These are phyloP conservation scores for Lecanoromycetidae sp. DNA, from an alignment of 2,329 filamentous ascomycete genomes.

Conservation along the genomic window DNA sequence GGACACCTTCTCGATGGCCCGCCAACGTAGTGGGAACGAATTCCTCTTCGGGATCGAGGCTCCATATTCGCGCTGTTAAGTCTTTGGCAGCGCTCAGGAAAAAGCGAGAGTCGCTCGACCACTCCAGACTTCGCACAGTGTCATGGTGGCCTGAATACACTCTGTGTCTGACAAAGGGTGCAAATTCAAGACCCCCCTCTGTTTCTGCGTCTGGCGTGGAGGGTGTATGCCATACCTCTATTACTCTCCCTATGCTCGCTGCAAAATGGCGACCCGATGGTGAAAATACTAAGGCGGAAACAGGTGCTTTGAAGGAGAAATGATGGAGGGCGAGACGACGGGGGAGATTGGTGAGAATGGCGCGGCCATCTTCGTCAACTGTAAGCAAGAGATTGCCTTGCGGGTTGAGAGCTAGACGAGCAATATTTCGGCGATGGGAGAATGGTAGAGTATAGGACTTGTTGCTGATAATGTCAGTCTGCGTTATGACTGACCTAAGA, in stretches of 20 bases:
- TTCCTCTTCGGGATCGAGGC: constrained; percentile 69
- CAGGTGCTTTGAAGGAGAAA: constrained; percentile 80
- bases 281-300: constrained; percentile 78
- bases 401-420: constrained; percentile 75
- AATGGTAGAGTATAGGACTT: constrained; percentile 74
- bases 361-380: constrained; percentile 85
- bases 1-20: constrained; percentile 78
- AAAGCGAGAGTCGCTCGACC: constrained; percentile 93
- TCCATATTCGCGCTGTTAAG: constrained; percentile 90
- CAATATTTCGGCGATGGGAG: constrained; percentile 86
- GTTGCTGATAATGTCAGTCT: constrained; percentile 44
- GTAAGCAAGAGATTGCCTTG: constrained; percentile 85
- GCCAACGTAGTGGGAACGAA: constrained; percentile 83
- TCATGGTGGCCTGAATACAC: constrained; percentile 85
- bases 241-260: constrained; percentile 70
- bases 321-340: constrained; percentile 81
- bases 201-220: constrained; percentile 69
- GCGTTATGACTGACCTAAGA: background rate
- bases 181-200: constrained; percentile 81
- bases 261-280: constrained; percentile 86
- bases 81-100: constrained; percentile 88
- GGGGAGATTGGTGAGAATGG: constrained; percentile 81
- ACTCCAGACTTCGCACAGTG: constrained; percentile 71
- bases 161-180: constrained; percentile 81
- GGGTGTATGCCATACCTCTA: constrained; percentile 94